Base-by-base conservation (phyloP, 2,329 filamentous ascomycete species). In the Aspergillus sp. region DNA sequence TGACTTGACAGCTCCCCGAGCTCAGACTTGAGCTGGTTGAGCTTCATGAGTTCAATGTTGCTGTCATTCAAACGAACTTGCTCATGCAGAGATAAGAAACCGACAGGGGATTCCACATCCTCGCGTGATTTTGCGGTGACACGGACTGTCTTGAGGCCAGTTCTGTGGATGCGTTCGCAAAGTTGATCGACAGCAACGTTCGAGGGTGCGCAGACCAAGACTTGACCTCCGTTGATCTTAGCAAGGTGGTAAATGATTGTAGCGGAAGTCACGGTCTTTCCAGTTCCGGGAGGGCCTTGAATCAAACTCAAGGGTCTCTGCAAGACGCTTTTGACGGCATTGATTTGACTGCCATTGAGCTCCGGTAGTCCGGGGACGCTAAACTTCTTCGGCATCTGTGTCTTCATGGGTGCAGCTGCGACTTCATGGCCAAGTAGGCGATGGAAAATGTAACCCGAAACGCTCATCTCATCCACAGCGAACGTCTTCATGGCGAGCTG, bases 401-500 rank as follows among this genome's bases (percentile, higher is more conserved):
- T 92, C 79, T 96, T 97, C 87, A 96, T 94, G 5, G 93, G 91
- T 47, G 91, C 92, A 36, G 93, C 86, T 24, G 91, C 90, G 53
- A 97, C 94, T 69, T 97, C 93, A 66, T 97, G 91, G 49, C 94
- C 94, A 30, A 99, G 84, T 19, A 99, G 82, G 60, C 94, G 94
- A 71, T 99, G 94, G 77, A 97, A 99, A 59, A 99, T 96, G 74
- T 96, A 99, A 35, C 94, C 94, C 19, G 94, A 97, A 41, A 99
- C 93, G 66, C 92, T 96, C 88, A 95, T 89, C 73, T 99, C 94
- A 63, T 99, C 93, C 42, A 97, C 86, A 5, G 94, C 94, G 69
- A 99, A 99, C 0, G 90, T 97, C 80, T 96, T 97, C 93, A 99
- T 97, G 50, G 94, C 95, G 60, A 92, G 85, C 72, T 99, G 94